A percentile compares a stretch with the other conserved stretches of the same genome.
Conservation (phyloP, 345 rosid genomes). For the Gossypium arboreum region DNA sequence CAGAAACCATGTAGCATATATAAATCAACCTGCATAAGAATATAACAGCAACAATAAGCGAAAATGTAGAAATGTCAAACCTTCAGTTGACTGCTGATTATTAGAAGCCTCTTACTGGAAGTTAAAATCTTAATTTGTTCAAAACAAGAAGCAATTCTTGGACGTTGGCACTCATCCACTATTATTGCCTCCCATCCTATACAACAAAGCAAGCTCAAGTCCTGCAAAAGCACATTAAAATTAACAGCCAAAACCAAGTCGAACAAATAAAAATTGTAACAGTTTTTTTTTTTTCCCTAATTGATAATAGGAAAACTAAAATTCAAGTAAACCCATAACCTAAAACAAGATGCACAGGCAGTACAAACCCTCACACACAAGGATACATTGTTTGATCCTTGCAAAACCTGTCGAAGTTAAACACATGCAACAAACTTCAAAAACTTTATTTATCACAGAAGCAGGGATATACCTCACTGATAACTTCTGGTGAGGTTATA, state of each 20-base stretch:
- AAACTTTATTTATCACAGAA: slow-evolving; percentile 10
- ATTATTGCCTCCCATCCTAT: slow-evolving; percentile 51
- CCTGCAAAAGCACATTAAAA: slow-evolving; percentile 35
- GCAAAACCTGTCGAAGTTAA: background rate
- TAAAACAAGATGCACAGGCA: background rate
- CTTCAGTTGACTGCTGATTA: slow-evolving; percentile 44
- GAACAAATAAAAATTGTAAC: background rate
- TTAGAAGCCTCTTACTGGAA: slow-evolving; percentile 42
- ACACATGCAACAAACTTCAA: background rate
- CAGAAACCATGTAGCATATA: slow-evolving; percentile 20
- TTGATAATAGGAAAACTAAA: background rate
- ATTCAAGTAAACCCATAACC: background rate
- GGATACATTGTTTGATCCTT: background rate
- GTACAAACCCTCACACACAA: background rate
- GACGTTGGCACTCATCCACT: slow-evolving; percentile 45
- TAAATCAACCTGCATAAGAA: slow-evolving; percentile 14
- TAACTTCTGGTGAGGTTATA: slow-evolving; percentile 40
- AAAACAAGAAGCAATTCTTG: slow-evolving; percentile 22
- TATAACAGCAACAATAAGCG: background rate
- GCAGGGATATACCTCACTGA: slow-evolving; percentile 38
- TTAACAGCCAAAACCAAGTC: slow-evolving; percentile 5
- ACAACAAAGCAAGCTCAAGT: slow-evolving; percentile 27
- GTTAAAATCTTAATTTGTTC: slow-evolving; percentile 35
- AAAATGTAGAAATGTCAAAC: slow-evolving; percentile 24
- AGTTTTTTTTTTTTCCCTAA: background rate